Conservation (phyloP, 176 grass and related monocot genomes). For the Dactylis glomerata region DNA sequence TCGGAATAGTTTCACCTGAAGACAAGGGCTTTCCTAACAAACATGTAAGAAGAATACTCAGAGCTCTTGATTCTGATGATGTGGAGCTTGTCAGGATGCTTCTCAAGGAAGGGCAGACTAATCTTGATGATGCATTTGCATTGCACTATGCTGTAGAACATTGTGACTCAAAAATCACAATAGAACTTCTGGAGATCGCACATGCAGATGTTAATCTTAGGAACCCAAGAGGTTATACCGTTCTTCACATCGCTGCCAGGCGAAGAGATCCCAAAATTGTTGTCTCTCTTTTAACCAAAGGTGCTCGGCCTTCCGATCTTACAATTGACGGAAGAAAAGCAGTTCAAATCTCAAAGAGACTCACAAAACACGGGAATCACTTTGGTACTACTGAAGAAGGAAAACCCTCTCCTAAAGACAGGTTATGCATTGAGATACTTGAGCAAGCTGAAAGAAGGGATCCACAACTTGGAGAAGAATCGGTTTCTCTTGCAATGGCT, state of each 20-base stretch:
- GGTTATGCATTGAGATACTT: slow-evolving; percentile 89
- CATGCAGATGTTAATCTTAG: slow-evolving; percentile 87
- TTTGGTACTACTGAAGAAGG: slow-evolving; percentile 52
- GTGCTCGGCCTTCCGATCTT: slow-evolving; percentile 64
- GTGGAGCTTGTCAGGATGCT: slow-evolving; percentile 89
- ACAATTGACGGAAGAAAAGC: slow-evolving; percentile 82
- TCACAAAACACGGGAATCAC: slow-evolving; percentile 64
- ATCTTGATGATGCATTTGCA: slow-evolving; percentile 81
- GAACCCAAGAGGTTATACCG: slow-evolving; percentile 77
- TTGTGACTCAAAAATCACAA: slow-evolving; percentile 88
- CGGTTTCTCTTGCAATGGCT: slow-evolving; percentile 74
- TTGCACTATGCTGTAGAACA: slow-evolving; percentile 92
- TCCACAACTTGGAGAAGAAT: slow-evolving; percentile 77
- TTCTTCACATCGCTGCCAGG: slow-evolving; percentile 81
- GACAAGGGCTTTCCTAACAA: slow-evolving; percentile 52
- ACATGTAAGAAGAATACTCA: slow-evolving; percentile 69
- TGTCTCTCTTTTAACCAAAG: slow-evolving; percentile 86
- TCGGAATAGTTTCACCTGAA: slow-evolving; percentile 47
- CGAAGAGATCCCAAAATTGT: slow-evolving; percentile 92
- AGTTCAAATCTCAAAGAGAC: slow-evolving; percentile 70
- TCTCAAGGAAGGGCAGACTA: slow-evolving; percentile 75
- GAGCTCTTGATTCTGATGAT: slow-evolving; percentile 79
- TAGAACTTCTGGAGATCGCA: slow-evolving; percentile 74
- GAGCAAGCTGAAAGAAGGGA: slow-evolving; percentile 90
- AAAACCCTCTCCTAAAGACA: slow-evolving; percentile 60